Evolutionary conservation across 108 stramenopile genomes (phyloP), one percentile per base, ranked within the genome.

Genomic region (Epithemia pelagica): DNA sequence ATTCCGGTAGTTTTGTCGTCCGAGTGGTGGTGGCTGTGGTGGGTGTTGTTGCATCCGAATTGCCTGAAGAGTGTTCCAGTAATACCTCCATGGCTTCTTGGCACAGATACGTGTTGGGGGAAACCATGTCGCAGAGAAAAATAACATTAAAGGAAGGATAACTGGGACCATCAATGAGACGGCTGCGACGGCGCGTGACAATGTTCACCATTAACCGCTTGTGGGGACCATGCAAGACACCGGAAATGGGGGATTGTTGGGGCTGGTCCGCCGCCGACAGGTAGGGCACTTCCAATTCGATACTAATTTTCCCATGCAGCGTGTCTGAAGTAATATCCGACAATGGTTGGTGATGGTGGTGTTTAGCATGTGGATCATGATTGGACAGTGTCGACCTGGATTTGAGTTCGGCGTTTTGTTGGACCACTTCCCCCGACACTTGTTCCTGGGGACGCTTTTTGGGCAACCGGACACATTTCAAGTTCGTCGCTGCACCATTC

Each of bases 11-110:
- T 10, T 10, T 46, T n/a, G n/a, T n/a, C n/a, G n/a, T n/a, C n/a
- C n/a, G n/a, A n/a, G n/a, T n/a, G n/a, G n/a, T 20, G 18, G 19
- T 52, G n/a, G n/a, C n/a, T n/a, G n/a, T n/a, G n/a, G 25, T 59
- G 58, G 15, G 58, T 59, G 19, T 59, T 59, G 19, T n/a, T 59
- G 58, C 58, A 59, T 59, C n/a, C n/a, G n/a, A n/a, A 15, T 5
- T 5, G 10, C 15, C 37, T 5, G 37, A 46, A 15, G 37, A 46
- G 15, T 62, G 3, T 32, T 21, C 61, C 61, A 62, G 28, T 21
- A 32, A 18, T 8, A 29, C 31, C 5, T 8, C 27, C 61, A 62
- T 57, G 21, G 18, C 56, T 57, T 57, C 56, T 26, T 23, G 15
- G 21, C 56, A 57, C 3, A 57, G 5, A 26, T 18, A 57, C 5